Evolutionary conservation across 306 rosid genomes (phyloP).

Genomic region (Hylodesmum podocarpum): DNA sequence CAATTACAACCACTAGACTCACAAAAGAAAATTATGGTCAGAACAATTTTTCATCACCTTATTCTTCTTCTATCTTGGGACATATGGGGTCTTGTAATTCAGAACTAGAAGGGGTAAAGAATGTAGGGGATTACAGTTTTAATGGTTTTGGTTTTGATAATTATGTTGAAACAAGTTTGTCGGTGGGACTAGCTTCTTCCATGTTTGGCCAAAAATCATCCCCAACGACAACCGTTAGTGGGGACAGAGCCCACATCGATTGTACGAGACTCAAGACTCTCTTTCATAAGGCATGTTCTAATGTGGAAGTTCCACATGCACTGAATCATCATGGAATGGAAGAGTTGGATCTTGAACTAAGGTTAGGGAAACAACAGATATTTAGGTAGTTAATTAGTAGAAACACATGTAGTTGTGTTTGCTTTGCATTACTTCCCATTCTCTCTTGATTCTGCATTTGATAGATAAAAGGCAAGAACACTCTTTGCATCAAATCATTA

Average conservation of each 20-base stretch:
- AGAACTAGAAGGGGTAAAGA: conserved; percentile 15
- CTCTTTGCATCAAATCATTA: conserved; percentile 17
- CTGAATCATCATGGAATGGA: conserved; percentile 38
- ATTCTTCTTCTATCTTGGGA: not conserved
- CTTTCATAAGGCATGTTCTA: conserved; percentile 43
- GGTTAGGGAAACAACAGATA: conserved; percentile 69
- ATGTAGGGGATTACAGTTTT: conserved; percentile 12
- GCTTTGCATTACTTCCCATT: not conserved
- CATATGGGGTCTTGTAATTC: conserved; percentile 6
- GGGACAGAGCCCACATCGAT: conserved; percentile 24
- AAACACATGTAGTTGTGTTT: conserved; percentile 6
- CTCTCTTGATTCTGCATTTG: not conserved
- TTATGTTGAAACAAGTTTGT: conserved; percentile 58
- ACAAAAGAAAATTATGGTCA: not conserved
- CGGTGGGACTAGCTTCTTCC: conserved; percentile 49
- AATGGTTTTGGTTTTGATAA: conserved; percentile 1
- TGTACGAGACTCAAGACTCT: conserved; percentile 50
- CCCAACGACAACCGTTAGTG: conserved; percentile 15
- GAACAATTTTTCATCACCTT: not conserved
- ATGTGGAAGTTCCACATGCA: conserved; percentile 31
- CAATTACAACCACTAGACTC: conserved; percentile 3
- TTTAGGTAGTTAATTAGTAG: conserved; percentile 8
- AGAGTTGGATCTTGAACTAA: conserved; percentile 90
- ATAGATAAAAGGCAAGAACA: conserved; percentile 11
- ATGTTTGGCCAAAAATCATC: conserved; percentile 38